phyloP scores from a whole-genome alignment of 768 basidiomycete genomes.

The Filobasidium wieringae region DNA sequence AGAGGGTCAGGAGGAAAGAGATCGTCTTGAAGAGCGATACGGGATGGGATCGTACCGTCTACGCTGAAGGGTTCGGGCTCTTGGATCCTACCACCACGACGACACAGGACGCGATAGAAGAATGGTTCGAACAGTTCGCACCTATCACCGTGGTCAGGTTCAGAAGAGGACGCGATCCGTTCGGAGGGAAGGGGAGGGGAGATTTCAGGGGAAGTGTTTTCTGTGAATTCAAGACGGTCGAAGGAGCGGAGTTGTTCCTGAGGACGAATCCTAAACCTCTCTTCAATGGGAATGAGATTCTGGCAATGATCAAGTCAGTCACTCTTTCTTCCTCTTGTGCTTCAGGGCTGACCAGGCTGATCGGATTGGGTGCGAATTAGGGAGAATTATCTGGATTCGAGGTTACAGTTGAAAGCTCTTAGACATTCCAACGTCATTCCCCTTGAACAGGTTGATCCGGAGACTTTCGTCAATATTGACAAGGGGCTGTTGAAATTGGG shows the following conservation, averaged over 20 bases:
- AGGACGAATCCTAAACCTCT: conserved; percentile 68
- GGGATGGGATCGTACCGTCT: conserved; percentile 71
- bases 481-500: conserved; percentile 23
- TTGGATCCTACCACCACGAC: conserved; percentile 17
- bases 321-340: not conserved
- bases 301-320: conserved; percentile 76
- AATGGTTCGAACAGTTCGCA: conserved; percentile 68
- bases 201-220: conserved; percentile 84
- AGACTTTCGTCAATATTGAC: conserved; percentile 15
- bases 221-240: conserved; percentile 66
- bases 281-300: conserved; percentile 55
- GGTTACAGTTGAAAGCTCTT: not conserved
- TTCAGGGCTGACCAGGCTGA: not conserved
- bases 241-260: conserved; percentile 61
- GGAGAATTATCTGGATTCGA: conserved; percentile 62
- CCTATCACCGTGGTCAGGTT: conserved; percentile 70
- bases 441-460: not conserved
- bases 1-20: conserved; percentile 61
- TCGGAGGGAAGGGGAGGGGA: conserved; percentile 45
- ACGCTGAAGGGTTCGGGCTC: conserved; percentile 81
- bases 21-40: conserved; percentile 66
- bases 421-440: not conserved
- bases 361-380: conserved; percentile 38
- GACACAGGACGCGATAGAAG: conserved; percentile 62
- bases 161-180: conserved; percentile 55